Evolutionary conservation across 345 rosid species (phyloP).

Genomic region (Salix arbutifolia): DNA sequence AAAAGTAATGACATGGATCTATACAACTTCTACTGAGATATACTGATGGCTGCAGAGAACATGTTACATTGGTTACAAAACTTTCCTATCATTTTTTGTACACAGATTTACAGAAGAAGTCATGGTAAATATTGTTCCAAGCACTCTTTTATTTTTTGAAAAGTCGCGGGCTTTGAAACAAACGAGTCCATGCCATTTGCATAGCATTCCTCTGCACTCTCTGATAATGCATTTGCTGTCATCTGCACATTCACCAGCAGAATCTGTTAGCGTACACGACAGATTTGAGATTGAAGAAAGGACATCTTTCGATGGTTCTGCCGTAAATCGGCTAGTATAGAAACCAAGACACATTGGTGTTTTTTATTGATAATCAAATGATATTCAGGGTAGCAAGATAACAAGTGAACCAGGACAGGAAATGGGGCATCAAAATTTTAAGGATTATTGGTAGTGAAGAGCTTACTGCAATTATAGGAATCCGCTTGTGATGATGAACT

Average conservation of each 20-base stretch:
- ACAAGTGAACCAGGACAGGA: background rate
- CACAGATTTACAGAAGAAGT: constrained; percentile 39
- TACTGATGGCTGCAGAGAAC: constrained; percentile 24
- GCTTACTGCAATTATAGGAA: constrained; percentile 85
- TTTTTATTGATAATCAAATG: background rate
- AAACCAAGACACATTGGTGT: background rate
- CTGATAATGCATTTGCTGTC: constrained; percentile 91
- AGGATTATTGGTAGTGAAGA: background rate
- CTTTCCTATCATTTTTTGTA: constrained; percentile 47
- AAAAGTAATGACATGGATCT: constrained; percentile 12
- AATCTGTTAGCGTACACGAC: background rate
- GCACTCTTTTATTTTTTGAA: constrained; percentile 71
- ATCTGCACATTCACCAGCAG: constrained; percentile 46
- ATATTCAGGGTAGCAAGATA: background rate
- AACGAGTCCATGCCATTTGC: constrained; percentile 94
- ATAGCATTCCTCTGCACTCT: constrained; percentile 85
- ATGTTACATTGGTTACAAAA: constrained; percentile 47
- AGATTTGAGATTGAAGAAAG: background rate
- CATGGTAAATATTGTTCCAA: constrained; percentile 54
- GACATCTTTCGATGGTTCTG: background rate
- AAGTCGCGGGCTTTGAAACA: constrained; percentile 84
- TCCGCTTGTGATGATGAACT: constrained; percentile 30
- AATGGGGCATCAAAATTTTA: background rate
- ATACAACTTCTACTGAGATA: constrained; percentile 29
- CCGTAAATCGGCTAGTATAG: background rate